phyloP scores from a whole-genome alignment of 352 stramenopile species.

The Sclerospora graminicola region DNA sequence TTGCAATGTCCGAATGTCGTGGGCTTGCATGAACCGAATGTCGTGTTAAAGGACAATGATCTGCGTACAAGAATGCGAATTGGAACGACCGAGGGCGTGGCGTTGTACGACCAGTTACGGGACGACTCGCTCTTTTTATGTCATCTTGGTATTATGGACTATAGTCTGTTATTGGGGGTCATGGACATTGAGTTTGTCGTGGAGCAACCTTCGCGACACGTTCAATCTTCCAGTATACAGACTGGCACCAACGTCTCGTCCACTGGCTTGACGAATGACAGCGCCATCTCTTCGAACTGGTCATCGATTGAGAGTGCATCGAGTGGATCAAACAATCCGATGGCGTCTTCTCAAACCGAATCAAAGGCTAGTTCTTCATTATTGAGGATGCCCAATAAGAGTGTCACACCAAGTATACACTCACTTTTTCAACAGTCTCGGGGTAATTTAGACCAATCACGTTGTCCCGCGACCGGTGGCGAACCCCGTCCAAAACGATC shows the following conservation, averaged over 20 bases:
- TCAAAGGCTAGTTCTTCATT: no score
- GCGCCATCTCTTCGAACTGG: conserved; percentile 30
- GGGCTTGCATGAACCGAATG: conserved; percentile 70
- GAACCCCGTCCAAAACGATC: conserved; percentile 27
- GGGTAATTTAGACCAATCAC: conserved; percentile 14
- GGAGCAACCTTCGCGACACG: conserved; percentile 33
- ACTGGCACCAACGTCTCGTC: conserved; percentile 3
- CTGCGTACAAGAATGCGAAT: conserved; percentile 74
- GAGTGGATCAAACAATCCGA: no score
- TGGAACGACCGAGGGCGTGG: conserved; percentile 34
- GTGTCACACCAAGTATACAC: conserved; percentile 19
- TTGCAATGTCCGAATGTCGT: conserved; percentile 76
- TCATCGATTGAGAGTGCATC: no score
- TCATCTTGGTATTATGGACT: conserved; percentile 84
- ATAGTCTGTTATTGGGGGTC: conserved; percentile 82
- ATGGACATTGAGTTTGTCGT: conserved; percentile 78
- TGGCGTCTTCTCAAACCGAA: no score
- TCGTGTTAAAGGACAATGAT: conserved; percentile 84
- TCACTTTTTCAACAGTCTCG: conserved; percentile 20
- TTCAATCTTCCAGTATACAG: neutral
- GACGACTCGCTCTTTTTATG: conserved; percentile 74
- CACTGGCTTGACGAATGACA: conserved; percentile 24
- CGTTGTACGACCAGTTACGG: conserved; percentile 53
- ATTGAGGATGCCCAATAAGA: conserved; percentile 5
- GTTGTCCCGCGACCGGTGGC: conserved; percentile 6